Percentiles rank a stretch among this genome's conserved stretches.
Evolutionary conservation across 495 filamentous ascomycete genomes (phyloP).

Genomic region (Penicillium crystallinum): DNA sequence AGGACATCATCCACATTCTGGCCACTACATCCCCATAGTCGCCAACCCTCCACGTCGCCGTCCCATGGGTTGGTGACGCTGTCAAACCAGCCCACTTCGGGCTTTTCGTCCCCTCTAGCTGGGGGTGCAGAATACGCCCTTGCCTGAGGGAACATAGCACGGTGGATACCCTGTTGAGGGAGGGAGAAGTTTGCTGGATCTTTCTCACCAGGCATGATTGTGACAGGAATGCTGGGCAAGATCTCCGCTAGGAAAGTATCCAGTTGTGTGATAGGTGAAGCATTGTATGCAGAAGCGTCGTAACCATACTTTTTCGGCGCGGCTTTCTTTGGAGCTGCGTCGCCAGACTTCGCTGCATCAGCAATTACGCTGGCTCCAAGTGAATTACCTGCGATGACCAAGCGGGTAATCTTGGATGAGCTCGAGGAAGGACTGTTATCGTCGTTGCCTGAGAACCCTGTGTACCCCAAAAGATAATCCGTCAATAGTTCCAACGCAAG

Average conservation of each 20-base stretch:
- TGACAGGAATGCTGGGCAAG: slow-evolving; percentile 75
- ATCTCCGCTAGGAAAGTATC: slow-evolving; percentile 78
- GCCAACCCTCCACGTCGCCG: slow-evolving; percentile 80
- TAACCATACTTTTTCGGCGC: slow-evolving; percentile 85
- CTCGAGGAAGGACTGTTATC: slow-evolving; percentile 25
- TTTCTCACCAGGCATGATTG: slow-evolving; percentile 66
- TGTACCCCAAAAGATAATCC: slow-evolving; percentile 86
- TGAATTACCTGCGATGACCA: slow-evolving; percentile 91
- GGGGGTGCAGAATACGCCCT: slow-evolving; percentile 57
- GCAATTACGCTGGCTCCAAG: slow-evolving; percentile 53
- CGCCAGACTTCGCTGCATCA: slow-evolving; percentile 18
- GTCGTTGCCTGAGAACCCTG: slow-evolving; percentile 50
- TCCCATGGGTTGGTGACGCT: slow-evolving; percentile 91
- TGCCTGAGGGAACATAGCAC: slow-evolving; percentile 72
- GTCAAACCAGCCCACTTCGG: slow-evolving; percentile 73
- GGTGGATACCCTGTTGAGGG: slow-evolving; percentile 78
- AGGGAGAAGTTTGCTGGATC: slow-evolving; percentile 79
- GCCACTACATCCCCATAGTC: slow-evolving; percentile 76
- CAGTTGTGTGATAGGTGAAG: slow-evolving; percentile 72
- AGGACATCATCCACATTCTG: slow-evolving; percentile 93
- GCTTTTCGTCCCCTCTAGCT: slow-evolving; percentile 37
- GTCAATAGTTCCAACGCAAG: slow-evolving; percentile 70
- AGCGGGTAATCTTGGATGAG: slow-evolving; percentile 66
- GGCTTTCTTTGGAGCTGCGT: slow-evolving; percentile 38
- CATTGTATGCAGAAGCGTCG: slow-evolving; percentile 80